A percentile compares a stretch with the other conserved stretches of the same genome.
Evolutionary conservation across 2,329 filamentous ascomycete genomes (phyloP).

Genomic region (Clarireedia hainanense): DNA sequence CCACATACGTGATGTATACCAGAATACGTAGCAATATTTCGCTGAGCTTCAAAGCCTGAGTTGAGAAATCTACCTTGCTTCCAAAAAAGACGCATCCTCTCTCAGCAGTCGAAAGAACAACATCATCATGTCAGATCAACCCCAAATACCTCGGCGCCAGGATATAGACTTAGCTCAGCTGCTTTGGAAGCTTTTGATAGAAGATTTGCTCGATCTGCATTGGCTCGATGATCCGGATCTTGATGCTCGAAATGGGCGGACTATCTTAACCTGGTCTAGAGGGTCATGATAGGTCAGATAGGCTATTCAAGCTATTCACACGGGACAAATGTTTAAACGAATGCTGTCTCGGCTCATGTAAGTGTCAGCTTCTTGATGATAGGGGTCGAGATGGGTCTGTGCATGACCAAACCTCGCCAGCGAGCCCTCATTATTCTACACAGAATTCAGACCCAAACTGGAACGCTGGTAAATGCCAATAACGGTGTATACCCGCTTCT

Average conservation of each 20-base stretch:
- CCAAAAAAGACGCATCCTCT: neutral
- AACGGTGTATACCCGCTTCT: no score
- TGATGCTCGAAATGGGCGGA: neutral
- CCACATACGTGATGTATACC: neutral
- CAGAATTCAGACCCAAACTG: no score
- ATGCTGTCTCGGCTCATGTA: no score
- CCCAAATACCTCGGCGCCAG: neutral
- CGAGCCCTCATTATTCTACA: no score
- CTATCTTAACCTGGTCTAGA: neutral
- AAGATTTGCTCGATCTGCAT: neutral
- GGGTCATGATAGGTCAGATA: neutral
- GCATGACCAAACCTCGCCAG: no score
- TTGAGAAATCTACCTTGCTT: neutral
- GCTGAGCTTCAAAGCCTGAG: neutral
- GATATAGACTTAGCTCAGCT: neutral
- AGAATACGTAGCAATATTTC: neutral
- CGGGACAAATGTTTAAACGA: no score
- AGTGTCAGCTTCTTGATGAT: no score
- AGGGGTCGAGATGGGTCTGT: no score
- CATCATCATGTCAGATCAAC: neutral
- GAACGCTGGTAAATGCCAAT: no score
- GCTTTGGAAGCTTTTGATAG: neutral
- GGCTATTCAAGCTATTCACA: no score
- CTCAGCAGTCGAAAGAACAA: neutral
- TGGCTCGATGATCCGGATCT: neutral